These are phyloP conservation scores for Mycena sp. DNA, from an alignment of 1,284 basidiomycete species.

Conservation along the genomic window DNA sequence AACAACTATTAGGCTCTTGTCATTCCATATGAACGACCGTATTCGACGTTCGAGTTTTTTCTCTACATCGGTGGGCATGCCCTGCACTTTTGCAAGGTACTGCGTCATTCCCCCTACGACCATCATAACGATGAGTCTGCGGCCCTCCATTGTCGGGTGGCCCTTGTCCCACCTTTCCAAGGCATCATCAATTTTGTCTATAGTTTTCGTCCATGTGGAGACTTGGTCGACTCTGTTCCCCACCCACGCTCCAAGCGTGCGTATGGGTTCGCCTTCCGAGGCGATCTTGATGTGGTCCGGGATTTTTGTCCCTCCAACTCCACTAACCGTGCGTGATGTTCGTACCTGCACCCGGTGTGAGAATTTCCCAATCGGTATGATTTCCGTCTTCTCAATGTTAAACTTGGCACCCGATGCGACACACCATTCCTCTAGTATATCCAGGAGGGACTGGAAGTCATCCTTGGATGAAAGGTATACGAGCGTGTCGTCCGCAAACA, in stretches of 20 bases:
- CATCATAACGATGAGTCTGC: conserved; percentile 29
- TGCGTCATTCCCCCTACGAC: conserved; percentile 23
- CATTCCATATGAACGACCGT: conserved; percentile 22
- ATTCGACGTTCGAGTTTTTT: conserved; percentile 13
- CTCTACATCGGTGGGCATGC: conserved; percentile 33
- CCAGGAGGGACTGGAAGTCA: conserved; percentile 13
- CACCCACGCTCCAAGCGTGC: conserved; percentile 32
- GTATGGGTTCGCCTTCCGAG: conserved; percentile 16
- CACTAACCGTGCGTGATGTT: conserved; percentile 7
- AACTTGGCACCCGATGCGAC: conserved; percentile 28
- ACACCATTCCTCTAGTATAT: conserved; percentile 32
- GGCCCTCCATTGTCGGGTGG: conserved; percentile 32
- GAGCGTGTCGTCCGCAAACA: conserved; percentile 33
- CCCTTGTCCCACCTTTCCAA: conserved; percentile 28
- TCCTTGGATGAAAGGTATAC: conserved; percentile 27
- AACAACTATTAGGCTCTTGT: conserved; percentile 5
- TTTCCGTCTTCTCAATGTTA: conserved; percentile 32
- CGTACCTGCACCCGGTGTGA: conserved; percentile 1
- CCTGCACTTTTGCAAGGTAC: no score
- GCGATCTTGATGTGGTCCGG: conserved; percentile 26
- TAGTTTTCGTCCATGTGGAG: conserved; percentile 21
- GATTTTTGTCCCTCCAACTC: conserved; percentile 7
- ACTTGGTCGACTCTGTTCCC: conserved; percentile 27
- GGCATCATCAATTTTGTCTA: conserved; percentile 28
- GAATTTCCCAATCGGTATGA: conserved; percentile 30